Percentiles rank a stretch among this genome's conserved stretches.
Evolutionary conservation across 768 basidiomycete genomes (phyloP).

Genomic region (Antrodiella citrinella): DNA sequence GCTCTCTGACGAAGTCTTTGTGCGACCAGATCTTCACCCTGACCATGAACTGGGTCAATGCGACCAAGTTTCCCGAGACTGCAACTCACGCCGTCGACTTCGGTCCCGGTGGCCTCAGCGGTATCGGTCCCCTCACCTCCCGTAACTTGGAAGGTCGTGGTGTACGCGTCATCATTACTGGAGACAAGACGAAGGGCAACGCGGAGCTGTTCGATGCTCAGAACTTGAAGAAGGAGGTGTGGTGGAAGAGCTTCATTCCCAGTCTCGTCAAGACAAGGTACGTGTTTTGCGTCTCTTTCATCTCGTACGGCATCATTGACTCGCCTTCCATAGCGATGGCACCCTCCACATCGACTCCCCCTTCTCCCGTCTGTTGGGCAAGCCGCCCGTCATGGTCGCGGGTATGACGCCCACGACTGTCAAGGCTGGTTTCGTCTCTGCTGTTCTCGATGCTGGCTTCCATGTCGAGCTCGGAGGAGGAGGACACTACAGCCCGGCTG

Average conservation of each 20-base stretch:
- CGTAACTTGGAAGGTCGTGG: constrained; percentile 92
- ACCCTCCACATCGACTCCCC: constrained; percentile 89
- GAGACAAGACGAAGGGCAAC: constrained; percentile 85
- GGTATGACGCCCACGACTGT: constrained; percentile 99
- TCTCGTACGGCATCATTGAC: not conserved
- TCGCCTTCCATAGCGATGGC: constrained; percentile 64
- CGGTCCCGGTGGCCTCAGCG: constrained; percentile 89
- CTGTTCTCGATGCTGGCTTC: constrained; percentile 87
- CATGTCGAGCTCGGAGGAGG: constrained; percentile 98
- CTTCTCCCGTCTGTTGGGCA: constrained; percentile 92
- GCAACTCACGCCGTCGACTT: constrained; percentile 97
- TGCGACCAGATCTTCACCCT: constrained; percentile 90
- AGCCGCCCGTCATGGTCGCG: constrained; percentile 98
- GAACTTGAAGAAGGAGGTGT: constrained; percentile 66
- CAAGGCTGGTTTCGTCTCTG: constrained; percentile 89
- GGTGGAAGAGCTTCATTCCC: constrained; percentile 92
- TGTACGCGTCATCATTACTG: constrained; percentile 80
- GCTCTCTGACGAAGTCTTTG: constrained; percentile 78
- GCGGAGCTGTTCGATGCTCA: constrained; percentile 73
- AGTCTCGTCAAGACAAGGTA: constrained; percentile 84
- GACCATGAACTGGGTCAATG: constrained; percentile 90
- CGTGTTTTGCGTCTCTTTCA: constrained; percentile 17
- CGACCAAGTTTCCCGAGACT: constrained; percentile 80
- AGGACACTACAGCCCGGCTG: constrained; percentile 89
- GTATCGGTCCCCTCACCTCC: constrained; percentile 86